Evolutionary conservation across 139 green algal genomes (phyloP), one percentile per base, ranked within the genome.

Genomic region (Micractinium sp.): DNA sequence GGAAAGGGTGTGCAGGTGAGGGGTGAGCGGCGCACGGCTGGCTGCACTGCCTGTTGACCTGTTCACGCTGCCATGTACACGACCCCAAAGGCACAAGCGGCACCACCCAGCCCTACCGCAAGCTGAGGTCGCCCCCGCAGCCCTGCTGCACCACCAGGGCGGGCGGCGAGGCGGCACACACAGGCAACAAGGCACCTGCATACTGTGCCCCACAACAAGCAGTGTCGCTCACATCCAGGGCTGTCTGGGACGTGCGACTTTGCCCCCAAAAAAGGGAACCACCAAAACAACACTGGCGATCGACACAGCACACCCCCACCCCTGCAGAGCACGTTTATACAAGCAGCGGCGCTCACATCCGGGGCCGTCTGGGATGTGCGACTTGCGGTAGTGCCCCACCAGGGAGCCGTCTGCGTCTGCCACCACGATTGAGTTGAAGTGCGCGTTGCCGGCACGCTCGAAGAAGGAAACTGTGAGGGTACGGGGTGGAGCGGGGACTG

Each of bases 321-420:
- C 47, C 47, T 56, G 7, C 47, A 56, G 16, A 73, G 63, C 63
- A 27, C 63, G 3, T 73, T 18, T 27, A 38, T 27, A 15, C 27
- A 38, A 31, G 69, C 27, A 16, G 69, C 27, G 3, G 29, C 27
- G 73, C 47, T 33, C 86, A 83, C 86, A 95, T 85, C 95, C 95
- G 22, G 93, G 93, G 0, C 95, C 95, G 41, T 96, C 93, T 31
- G 95, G 95, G 14, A 97, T 97, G 92, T 97, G 95, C 0, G 86
- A 92, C 90, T 97, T 97, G 76, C 95, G 93, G 91, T 97, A 97
- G 66, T 91, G 81, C 0, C 93, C 94, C 73, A 94, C 88, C 2
- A 93, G 73, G 13, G 14, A 66, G 9, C 95, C 95, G 69, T 96
- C 91, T 0, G 95, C 93, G 77, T 97, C 95, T 29, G 94, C 89